A percentile compares a stretch with the other conserved stretches of the same genome.
These are phyloP conservation scores for Arabis alpina DNA, from an alignment of 345 rosid species.

Conservation along the genomic window DNA sequence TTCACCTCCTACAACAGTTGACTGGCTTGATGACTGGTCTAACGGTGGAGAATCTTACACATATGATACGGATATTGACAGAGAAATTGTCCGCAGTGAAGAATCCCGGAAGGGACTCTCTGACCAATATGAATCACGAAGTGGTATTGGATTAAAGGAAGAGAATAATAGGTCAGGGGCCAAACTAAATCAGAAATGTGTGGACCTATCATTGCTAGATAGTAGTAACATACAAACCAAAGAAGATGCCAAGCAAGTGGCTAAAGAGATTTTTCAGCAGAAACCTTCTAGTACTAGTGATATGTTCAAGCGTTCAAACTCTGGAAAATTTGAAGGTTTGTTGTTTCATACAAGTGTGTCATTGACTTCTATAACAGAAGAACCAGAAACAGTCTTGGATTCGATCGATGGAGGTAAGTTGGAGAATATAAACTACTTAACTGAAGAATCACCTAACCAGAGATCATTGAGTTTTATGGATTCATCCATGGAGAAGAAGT, in stretches of 20 bases:
- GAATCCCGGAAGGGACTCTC: slow-evolving; percentile 17
- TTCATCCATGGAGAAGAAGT: slow-evolving; percentile 9
- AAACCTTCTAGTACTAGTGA: slow-evolving; percentile 21
- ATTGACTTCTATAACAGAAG: slow-evolving; percentile 44
- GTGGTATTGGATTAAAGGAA: slow-evolving; percentile 26
- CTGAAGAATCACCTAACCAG: slow-evolving; percentile 3
- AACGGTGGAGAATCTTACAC: slow-evolving; percentile 60
- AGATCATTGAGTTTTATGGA: slow-evolving; percentile 1
- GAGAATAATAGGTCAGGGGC: slow-evolving; percentile 1
- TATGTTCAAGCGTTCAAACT: slow-evolving; percentile 19
- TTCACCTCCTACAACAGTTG: slow-evolving; percentile 68
- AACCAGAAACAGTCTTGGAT: slow-evolving; percentile 35
- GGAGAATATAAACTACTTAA: slow-evolving; percentile 1
- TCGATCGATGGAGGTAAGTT: neutral
- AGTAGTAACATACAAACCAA: neutral
- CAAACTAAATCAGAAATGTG: neutral
- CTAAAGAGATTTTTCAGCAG: slow-evolving; percentile 12
- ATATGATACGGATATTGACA: slow-evolving; percentile 66
- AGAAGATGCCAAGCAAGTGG: too few species aligned
- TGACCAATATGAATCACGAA: slow-evolving; percentile 29
- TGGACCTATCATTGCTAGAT: slow-evolving; percentile 7
- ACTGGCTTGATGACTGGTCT: slow-evolving; percentile 58
- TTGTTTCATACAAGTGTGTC: slow-evolving; percentile 41
- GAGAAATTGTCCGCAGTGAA: slow-evolving; percentile 44
- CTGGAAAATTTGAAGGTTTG: slow-evolving; percentile 11